A percentile compares a stretch with the other conserved stretches of the same genome.
Evolutionary conservation across 257 asterid species (phyloP).

Genomic region (Nicotiana undulata): DNA sequence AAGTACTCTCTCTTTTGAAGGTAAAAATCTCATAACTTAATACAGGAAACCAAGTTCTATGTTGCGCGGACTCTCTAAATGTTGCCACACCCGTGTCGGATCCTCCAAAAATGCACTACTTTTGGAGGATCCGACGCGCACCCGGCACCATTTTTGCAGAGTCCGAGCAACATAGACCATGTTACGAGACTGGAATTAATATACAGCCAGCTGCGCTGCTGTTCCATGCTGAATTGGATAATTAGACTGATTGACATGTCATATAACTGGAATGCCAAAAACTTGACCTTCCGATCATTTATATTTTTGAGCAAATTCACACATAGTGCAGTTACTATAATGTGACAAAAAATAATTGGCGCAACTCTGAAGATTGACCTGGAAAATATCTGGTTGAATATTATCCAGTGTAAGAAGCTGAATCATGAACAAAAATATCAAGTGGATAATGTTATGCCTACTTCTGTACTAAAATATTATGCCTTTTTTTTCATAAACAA

Average conservation of each 20-base stretch:
- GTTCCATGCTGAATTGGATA: neutral
- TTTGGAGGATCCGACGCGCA: too few relatives aligned
- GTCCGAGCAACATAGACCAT: too few relatives aligned
- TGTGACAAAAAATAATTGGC: neutral
- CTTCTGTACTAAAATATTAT: neutral
- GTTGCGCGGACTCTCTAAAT: too few relatives aligned
- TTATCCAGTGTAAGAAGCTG: conserved; percentile 20
- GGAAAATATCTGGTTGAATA: neutral
- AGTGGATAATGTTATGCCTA: neutral
- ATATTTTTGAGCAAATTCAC: neutral
- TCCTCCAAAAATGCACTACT: too few relatives aligned
- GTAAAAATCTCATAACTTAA: too few relatives aligned
- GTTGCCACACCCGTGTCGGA: too few relatives aligned
- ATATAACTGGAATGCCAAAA: neutral
- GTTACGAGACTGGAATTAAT: neutral
- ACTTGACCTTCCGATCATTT: neutral
- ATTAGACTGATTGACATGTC: neutral
- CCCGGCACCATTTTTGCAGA: too few relatives aligned
- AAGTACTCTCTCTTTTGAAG: neutral
- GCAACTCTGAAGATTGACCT: neutral
- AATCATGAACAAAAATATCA: conserved; percentile 18
- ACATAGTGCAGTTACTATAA: neutral
- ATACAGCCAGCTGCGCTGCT: neutral
- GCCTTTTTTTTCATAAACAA: neutral
- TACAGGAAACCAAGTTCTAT: neutral